Base-by-base conservation (phyloP, 164 flowering plant genomes). In the Malania oleifera region DNA sequence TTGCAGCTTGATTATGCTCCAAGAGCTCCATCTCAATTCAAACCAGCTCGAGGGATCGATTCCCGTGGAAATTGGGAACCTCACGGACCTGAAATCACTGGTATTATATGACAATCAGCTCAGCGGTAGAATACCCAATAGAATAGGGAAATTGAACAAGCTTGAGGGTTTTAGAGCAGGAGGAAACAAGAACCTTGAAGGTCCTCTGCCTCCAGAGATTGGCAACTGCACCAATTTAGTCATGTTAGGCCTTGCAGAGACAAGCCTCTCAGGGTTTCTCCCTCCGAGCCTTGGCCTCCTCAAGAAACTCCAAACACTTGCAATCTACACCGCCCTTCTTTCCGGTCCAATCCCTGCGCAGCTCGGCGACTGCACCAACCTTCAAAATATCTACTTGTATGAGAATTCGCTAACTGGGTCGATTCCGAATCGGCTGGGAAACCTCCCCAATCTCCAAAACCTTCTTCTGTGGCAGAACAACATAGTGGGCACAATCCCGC, bases 321-420 rank as follows among this genome's bases (percentile, higher is more conserved):
- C 96, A 0, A 57, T 86, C 50, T 89, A 89, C 79, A 86, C 93
- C 1, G 59, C 96, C 0, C 73, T 79, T 11, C 62, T 89, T 26
- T 80, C 93, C 17, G 96, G 93, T 13, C 85, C 67, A 49, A 86
- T 89, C 64, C 96, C 96, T 1, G 73, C 75, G 0, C 93, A 89
- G 63, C 65, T 89, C 23, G 93, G 91, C 0, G 85, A 81, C 43
- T 89, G 93, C 71, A 57, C 74, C 15, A 65, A 60, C 56, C 71
- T 89, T 11, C 67, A 78, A 29, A 75, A 73, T 73, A 72, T 89
- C n/a, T 89, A 82, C 64, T 54, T 89, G 17, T 84, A 86, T 47
- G 87, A 89, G 61, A 86, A 86, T 48, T 75, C 84, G 5, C 64
- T 89, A 49, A 51, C 86, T 0, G 93, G 93, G 8, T 80, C 91